These are phyloP conservation scores for Phoenix dactylifera DNA, from an alignment of 176 grass and related monocot genomes.

Conservation along the genomic window DNA sequence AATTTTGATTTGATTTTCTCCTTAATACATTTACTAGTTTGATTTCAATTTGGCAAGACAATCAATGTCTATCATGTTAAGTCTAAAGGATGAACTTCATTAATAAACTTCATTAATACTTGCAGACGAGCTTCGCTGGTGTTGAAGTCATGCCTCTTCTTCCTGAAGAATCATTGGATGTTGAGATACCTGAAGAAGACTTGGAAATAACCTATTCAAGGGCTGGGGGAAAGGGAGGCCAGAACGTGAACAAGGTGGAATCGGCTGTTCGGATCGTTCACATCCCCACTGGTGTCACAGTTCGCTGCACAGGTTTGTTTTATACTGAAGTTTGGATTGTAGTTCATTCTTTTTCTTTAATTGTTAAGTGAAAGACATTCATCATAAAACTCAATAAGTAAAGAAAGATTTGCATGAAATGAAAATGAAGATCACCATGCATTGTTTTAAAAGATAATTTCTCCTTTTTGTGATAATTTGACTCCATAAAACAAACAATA, in stretches of 20 bases:
- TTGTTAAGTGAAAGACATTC: too few relatives aligned
- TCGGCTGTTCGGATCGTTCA: constrained; percentile 93
- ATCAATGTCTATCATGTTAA: not conserved
- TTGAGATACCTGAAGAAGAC: constrained; percentile 96
- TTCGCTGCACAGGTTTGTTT: constrained; percentile 76
- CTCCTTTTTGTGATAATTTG: too few relatives aligned
- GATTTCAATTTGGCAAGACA: too few relatives aligned
- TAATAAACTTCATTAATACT: constrained; percentile 3
- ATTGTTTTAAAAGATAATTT: too few relatives aligned
- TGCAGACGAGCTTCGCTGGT: constrained; percentile 91
- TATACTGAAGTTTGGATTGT: too few relatives aligned
- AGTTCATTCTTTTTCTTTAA: too few relatives aligned
- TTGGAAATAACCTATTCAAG: constrained; percentile 84
- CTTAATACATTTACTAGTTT: too few relatives aligned
- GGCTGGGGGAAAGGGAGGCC: constrained; percentile 91
- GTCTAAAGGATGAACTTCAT: not conserved
- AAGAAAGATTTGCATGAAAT: too few relatives aligned
- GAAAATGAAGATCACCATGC: too few relatives aligned
- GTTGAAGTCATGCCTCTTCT: constrained; percentile 95
- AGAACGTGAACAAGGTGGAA: constrained; percentile 99
- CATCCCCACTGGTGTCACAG: constrained; percentile 79
- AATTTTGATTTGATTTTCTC: too few relatives aligned
- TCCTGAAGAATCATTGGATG: constrained; percentile 64
- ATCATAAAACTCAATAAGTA: too few relatives aligned
- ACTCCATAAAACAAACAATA: too few relatives aligned